Percentiles rank a stretch among this genome's conserved stretches.
phyloP scores from a whole-genome alignment of 1,284 basidiomycete species.

The Veloboletus limbatus region DNA sequence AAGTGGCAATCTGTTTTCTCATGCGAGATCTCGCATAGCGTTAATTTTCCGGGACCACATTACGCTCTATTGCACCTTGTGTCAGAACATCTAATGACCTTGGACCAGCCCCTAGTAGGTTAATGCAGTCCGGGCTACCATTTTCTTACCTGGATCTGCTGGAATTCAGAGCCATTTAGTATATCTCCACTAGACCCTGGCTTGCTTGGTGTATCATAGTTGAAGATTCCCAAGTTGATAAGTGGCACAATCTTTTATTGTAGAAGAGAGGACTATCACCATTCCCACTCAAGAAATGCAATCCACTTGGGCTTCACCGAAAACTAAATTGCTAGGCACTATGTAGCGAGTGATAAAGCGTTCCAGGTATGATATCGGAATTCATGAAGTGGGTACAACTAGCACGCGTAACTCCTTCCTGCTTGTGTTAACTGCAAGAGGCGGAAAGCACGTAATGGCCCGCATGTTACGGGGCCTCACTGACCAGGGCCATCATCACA shows the following conservation, averaged over 20 bases:
- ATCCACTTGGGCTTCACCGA: too few species aligned
- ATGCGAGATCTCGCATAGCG: conserved; percentile 41
- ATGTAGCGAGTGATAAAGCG: background rate
- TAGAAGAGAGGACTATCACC: conserved; percentile 3
- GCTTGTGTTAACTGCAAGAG: background rate
- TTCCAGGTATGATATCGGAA: conserved; percentile 3
- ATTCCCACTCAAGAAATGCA: background rate
- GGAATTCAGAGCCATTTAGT: conserved; percentile 25
- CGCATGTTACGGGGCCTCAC: conserved; percentile 28
- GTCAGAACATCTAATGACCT: conserved; percentile 69
- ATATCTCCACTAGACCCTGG: conserved; percentile 24
- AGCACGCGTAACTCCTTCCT: too few species aligned
- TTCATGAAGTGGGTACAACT: background rate
- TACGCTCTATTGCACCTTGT: conserved; percentile 66
- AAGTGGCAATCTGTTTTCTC: background rate
- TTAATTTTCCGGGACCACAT: conserved; percentile 68
- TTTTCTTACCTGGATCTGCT: conserved; percentile 16
- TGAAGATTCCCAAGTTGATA: conserved; percentile 13
- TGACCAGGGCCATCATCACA: conserved; percentile 43
- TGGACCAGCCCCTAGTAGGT: conserved; percentile 8
- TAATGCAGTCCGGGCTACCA: conserved; percentile 7
- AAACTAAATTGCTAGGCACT: background rate
- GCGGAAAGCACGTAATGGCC: too few species aligned
- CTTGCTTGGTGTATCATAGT: conserved; percentile 35
- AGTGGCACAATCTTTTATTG: conserved; percentile 3